These are phyloP conservation scores for Polyporus arcularius DNA, from an alignment of 768 basidiomycete species.

Conservation along the genomic window DNA sequence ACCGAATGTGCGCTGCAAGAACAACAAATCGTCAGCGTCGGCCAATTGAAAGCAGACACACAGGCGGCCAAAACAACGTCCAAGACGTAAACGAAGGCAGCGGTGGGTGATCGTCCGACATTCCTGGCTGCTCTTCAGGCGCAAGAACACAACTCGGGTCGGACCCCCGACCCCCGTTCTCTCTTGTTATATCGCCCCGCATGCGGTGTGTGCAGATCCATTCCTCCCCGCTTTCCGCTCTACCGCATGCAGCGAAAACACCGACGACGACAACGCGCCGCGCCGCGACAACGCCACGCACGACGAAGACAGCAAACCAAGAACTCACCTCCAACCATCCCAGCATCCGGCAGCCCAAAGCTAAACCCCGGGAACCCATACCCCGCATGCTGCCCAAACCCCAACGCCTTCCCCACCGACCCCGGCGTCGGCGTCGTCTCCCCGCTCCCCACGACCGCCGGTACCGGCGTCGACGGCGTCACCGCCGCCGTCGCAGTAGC, in stretches of 20 bases:
- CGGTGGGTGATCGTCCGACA: background rate
- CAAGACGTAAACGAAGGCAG: slow-evolving; percentile 10
- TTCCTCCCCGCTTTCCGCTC: background rate
- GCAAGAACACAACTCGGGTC: slow-evolving; percentile 2
- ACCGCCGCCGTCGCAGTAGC: too few relatives aligned
- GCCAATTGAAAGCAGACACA: too few relatives aligned
- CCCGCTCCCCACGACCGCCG: slow-evolving; percentile 10
- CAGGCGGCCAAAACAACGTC: too few relatives aligned
- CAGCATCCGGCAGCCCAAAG: slow-evolving; percentile 26
- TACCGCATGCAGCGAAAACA: background rate
- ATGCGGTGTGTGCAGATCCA: background rate
- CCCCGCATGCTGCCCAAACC: slow-evolving; percentile 17
- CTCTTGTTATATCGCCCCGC: background rate
- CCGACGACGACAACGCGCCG: background rate
- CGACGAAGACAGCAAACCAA: background rate
- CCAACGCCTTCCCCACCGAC: slow-evolving; percentile 19
- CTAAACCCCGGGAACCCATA: slow-evolving; percentile 30
- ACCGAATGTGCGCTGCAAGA: slow-evolving; percentile 18
- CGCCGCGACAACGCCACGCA: too few relatives aligned
- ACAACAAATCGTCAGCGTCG: slow-evolving; percentile 5
- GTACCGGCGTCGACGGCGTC: background rate
- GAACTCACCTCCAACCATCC: slow-evolving; percentile 30
- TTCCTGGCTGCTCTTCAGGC: background rate
- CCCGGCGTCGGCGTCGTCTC: slow-evolving; percentile 13
- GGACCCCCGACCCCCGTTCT: slow-evolving; percentile 5